Conservation (phyloP, 768 basidiomycete genomes). For the Austroboletus eburneus region DNA sequence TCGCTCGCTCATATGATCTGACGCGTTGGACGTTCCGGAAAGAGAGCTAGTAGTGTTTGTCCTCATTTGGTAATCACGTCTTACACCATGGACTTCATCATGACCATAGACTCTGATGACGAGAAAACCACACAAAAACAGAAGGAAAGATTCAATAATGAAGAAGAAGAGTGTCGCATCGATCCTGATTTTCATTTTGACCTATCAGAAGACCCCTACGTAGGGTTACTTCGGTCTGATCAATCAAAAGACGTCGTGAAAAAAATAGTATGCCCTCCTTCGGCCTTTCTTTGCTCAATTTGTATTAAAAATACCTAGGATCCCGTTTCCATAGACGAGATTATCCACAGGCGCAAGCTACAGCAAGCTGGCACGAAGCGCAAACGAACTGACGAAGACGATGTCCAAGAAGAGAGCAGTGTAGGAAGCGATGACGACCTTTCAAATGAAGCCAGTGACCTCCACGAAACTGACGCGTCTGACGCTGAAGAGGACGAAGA, state of each 20-base stretch:
- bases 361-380: constrained; percentile 48
- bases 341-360: constrained; percentile 71
- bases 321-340: constrained; percentile 88
- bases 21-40: neutral
- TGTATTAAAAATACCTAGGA: constrained; percentile 37
- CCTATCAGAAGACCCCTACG: constrained; percentile 64
- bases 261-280: constrained; percentile 46
- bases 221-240: constrained; percentile 45
- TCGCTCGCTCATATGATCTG: constrained; percentile 19
- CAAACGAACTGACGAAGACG: constrained; percentile 43
- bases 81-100: constrained; percentile 56
- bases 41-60: constrained; percentile 11
- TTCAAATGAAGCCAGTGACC: constrained; percentile 2
- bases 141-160: constrained; percentile 23
- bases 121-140: constrained; percentile 42
- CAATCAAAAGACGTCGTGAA: constrained; percentile 55
- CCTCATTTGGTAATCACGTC: constrained; percentile 13
- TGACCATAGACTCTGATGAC: constrained; percentile 80
- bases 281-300: neutral
- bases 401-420: constrained; percentile 36
- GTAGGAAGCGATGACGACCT: constrained; percentile 19
- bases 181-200: constrained; percentile 86
- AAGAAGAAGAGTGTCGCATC: constrained; percentile 56
- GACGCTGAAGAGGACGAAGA: constrained; percentile 31
- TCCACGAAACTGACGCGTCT: constrained; percentile 27